phyloP scores from a whole-genome alignment of 768 basidiomycete species.

The Trametes sanguinea region DNA sequence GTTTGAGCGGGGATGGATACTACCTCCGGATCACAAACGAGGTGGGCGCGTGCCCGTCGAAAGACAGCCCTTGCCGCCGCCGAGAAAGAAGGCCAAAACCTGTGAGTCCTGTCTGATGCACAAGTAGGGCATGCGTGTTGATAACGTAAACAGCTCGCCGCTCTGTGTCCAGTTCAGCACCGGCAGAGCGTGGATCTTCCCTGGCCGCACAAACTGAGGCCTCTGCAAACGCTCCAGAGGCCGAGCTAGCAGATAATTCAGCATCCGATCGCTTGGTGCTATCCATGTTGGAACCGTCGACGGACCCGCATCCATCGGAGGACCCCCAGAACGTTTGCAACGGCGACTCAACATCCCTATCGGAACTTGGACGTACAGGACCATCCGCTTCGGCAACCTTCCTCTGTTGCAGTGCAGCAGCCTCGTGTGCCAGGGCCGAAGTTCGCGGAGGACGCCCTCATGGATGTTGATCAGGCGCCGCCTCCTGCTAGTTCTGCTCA shows the following conservation, averaged over 20 bases:
- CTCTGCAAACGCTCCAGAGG: not conserved
- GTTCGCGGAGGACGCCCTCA: not conserved
- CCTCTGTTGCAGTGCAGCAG: too few species aligned
- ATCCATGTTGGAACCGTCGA: not conserved
- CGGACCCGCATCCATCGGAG: too few species aligned
- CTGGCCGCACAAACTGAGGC: slow-evolving; percentile 21
- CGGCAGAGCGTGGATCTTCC: slow-evolving; percentile 1
- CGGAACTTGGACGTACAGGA: too few species aligned
- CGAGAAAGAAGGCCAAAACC: slow-evolving; percentile 55
- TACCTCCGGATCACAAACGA: slow-evolving; percentile 72
- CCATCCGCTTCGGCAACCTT: too few species aligned
- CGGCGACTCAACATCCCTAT: too few species aligned
- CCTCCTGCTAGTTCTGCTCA: too few species aligned
- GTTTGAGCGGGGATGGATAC: slow-evolving; percentile 89
- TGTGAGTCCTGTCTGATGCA: slow-evolving; percentile 32
- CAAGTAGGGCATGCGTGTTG: not conserved
- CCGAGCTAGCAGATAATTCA: not conserved
- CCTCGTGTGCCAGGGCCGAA: not conserved
- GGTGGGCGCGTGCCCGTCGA: slow-evolving; percentile 55
- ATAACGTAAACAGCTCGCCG: slow-evolving; percentile 6
- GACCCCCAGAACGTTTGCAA: too few species aligned
- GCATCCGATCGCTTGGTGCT: not conserved
- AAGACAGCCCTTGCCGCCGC: slow-evolving; percentile 47
- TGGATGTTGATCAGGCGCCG: slow-evolving; percentile 16
- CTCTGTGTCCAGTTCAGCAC: not conserved